Evolutionary conservation across 2,329 filamentous ascomycete species (phyloP), one percentile per base, ranked within the genome.

Genomic region (Ceratocystis eucalypticola): DNA sequence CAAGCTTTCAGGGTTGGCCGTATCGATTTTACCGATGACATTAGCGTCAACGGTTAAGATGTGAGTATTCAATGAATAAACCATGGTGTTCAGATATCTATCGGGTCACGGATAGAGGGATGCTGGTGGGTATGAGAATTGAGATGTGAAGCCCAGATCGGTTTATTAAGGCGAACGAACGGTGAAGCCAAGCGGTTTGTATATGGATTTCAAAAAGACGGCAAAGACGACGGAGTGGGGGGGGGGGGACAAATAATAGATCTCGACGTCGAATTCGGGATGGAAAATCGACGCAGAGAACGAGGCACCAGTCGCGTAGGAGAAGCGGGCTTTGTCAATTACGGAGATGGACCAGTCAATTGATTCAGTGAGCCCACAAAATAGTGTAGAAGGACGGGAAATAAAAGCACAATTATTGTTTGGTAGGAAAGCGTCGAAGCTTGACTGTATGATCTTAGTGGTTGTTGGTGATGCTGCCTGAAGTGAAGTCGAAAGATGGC

Each of bases 1-100:
- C 64, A 97, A 84, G 74, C 92, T 95, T 77, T 96, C 90, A 33
- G 90, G 87, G 75, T 96, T 96, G 71, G 88, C 84, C 1, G 93
- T 96, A 77, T 97, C 92, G 73, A 97, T 91, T 75, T 95, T 91
- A 80, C 94, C 89, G 75, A 99, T 92, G 71, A 93, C 88, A 74
- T 88, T 89, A 70, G 90, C 87, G 79, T 96, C 91, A 75, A 97
- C 89, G 69, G 91, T 91, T 74, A 97, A 82, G 75, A 97, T 89
- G 73, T 93, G 89, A 69, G 88, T 87, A 76, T 89, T 86, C 76
- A 96, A 82, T 77, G 84, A 83, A 74, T 89, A 86, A 78, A 91
- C 90, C 93, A 97, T 97, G 68, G 72, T 77, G 76, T 71, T 72
- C 67, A 65, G 28, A 41, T 53, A 33, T 17, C 70, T 53, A 22